Evolutionary conservation across 2,329 filamentous ascomycete species (phyloP).

Genomic region (Zarea fungicola): DNA sequence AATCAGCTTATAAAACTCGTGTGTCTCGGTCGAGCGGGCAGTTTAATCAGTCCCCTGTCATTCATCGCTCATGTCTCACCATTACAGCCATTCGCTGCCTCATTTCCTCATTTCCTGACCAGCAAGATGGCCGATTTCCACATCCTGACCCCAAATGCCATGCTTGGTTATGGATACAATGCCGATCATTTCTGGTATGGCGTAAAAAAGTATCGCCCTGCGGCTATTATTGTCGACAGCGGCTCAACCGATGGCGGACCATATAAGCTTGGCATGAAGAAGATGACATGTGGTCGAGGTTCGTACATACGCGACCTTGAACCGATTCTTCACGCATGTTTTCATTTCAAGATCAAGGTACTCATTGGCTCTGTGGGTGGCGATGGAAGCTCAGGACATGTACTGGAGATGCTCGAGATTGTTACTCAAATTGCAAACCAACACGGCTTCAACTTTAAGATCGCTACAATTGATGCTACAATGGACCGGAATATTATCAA

Average conservation of each 20-base stretch:
- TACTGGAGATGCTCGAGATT: slow-evolving; percentile 33
- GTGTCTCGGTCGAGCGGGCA: too few species aligned
- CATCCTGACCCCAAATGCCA: slow-evolving; percentile 28
- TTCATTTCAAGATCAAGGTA: slow-evolving; percentile 21
- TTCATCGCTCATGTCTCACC: too few species aligned
- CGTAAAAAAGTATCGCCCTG: slow-evolving; percentile 20
- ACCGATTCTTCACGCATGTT: slow-evolving; percentile 21
- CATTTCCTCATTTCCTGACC: too few species aligned
- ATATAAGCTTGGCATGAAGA: slow-evolving; percentile 31
- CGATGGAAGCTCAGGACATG: slow-evolving; percentile 33
- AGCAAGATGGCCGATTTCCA: slow-evolving; percentile 14
- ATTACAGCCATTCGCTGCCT: too few species aligned
- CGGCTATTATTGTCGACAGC: slow-evolving; percentile 25
- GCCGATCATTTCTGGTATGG: slow-evolving; percentile 27
- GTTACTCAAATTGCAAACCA: slow-evolving; percentile 28
- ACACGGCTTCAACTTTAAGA: slow-evolving; percentile 21
- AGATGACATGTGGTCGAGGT: slow-evolving; percentile 31
- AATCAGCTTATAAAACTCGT: too few species aligned
- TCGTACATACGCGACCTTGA: slow-evolving; percentile 36
- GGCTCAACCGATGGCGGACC: slow-evolving; percentile 28
- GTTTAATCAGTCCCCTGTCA: too few species aligned
- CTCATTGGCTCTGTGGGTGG: slow-evolving; percentile 36
- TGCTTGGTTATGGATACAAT: slow-evolving; percentile 28
- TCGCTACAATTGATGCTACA: neutral
- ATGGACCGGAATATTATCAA: slow-evolving; percentile 19